Evolutionary conservation across 164 flowering plant species (phyloP).

Genomic region (Umbilicus rupestris): DNA sequence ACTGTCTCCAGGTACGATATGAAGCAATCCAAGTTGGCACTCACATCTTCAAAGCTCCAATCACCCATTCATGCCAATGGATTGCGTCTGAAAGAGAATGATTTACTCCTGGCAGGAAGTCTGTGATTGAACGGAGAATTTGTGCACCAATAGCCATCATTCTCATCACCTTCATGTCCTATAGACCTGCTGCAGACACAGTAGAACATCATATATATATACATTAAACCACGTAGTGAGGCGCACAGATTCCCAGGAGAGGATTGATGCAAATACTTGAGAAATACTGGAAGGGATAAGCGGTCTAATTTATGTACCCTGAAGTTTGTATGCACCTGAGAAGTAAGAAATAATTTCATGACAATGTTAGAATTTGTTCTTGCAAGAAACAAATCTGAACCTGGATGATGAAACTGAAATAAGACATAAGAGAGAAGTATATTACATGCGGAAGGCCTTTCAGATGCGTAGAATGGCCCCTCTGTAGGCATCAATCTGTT

Average conservation of each 20-base stretch:
- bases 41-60: no score
- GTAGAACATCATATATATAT: no score
- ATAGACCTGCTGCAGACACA: not conserved
- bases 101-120: slow-evolving; percentile 5
- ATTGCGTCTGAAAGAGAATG: not conserved
- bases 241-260: no score
- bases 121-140: not conserved
- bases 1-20: no score
- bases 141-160: not conserved
- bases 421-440: not conserved
- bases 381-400: not conserved
- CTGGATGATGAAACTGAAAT: not conserved
- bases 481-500: not conserved
- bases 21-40: no score
- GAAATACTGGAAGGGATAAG: not conserved
- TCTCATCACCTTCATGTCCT: not conserved
- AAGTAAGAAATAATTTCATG: not conserved
- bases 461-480: not conserved
- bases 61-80: no score
- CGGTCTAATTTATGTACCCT: not conserved
- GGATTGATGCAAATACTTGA: not conserved
- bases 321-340: not conserved
- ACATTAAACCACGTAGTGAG: no score
- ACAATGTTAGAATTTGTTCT: not conserved
- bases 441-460: not conserved